Conservation (phyloP, 176 grass and related monocot species). For the Phyllostachys edulis region DNA sequence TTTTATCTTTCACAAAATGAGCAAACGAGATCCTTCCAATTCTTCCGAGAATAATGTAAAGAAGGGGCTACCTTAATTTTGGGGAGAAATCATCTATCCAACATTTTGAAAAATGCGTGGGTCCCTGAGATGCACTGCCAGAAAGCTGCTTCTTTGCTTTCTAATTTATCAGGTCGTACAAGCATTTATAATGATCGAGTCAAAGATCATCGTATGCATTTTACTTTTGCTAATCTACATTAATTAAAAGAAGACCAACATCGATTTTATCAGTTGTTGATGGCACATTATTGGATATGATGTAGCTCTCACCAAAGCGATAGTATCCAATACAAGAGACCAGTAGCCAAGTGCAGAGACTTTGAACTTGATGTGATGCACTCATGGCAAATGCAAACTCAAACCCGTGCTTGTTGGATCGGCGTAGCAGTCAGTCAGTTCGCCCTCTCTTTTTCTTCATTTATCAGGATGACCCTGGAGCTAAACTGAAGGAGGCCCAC, state of each 20-base stretch:
- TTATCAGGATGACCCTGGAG: slow-evolving; percentile 17
- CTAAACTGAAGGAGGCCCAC: slow-evolving; percentile 26
- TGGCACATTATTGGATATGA: not conserved
- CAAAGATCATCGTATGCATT: not conserved
- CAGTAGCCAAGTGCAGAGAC: not conserved
- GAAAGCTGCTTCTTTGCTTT: not conserved
- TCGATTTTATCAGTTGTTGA: not conserved
- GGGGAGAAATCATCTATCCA: not conserved
- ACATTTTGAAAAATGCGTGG: not conserved
- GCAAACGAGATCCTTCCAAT: not conserved
- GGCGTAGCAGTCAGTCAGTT: not conserved
- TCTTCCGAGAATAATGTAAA: not conserved
- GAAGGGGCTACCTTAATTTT: too few species aligned
- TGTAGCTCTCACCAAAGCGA: not conserved
- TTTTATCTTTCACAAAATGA: not conserved
- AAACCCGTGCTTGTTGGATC: not conserved
- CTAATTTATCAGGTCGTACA: not conserved
- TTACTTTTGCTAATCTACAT: not conserved
- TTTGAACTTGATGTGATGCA: not conserved
- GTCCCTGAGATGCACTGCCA: not conserved
- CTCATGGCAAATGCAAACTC: not conserved
- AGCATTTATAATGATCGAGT: not conserved
- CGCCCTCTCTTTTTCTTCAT: not conserved
- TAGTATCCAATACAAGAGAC: not conserved
- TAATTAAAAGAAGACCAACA: not conserved